Percentiles rank a stretch among this genome's conserved stretches.
Evolutionary conservation across 73 alveolate species (phyloP).

Genomic region (Tetrahymena borealis): DNA sequence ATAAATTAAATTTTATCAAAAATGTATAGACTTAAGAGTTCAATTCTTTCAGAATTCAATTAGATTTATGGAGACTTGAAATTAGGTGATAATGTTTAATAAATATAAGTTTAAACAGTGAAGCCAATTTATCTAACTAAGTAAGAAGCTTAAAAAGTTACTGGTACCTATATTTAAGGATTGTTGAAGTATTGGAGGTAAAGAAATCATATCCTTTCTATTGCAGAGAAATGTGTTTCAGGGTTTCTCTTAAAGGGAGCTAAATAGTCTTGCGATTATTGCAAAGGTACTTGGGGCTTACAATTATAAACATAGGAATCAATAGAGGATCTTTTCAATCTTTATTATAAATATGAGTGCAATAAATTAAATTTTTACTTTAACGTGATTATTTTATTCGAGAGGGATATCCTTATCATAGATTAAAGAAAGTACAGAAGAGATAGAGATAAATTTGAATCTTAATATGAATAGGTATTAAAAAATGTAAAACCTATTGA

Average conservation of each 20-base stretch:
- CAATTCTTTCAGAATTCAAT: background rate
- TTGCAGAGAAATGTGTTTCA: background rate
- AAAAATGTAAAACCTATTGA: too few relatives aligned
- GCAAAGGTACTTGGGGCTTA: background rate
- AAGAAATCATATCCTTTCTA: background rate
- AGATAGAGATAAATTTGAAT: background rate
- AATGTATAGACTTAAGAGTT: background rate
- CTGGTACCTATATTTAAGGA: background rate
- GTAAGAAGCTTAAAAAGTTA: background rate
- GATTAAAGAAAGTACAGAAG: background rate
- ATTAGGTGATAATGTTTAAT: background rate
- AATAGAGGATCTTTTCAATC: background rate
- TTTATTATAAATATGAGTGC: background rate
- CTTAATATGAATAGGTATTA: too few relatives aligned
- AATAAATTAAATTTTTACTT: background rate
- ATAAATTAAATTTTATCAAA: background rate
- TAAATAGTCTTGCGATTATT: background rate
- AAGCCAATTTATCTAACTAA: background rate
- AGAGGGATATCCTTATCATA: background rate
- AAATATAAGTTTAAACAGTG: too few relatives aligned
- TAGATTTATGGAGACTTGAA: background rate
- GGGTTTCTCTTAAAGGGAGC: background rate
- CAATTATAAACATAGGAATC: background rate
- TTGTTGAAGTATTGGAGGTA: background rate
- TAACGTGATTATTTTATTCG: background rate